phyloP scores from a whole-genome alignment of 2,329 filamentous ascomycete genomes.

The Taxawa tesnikishii region DNA sequence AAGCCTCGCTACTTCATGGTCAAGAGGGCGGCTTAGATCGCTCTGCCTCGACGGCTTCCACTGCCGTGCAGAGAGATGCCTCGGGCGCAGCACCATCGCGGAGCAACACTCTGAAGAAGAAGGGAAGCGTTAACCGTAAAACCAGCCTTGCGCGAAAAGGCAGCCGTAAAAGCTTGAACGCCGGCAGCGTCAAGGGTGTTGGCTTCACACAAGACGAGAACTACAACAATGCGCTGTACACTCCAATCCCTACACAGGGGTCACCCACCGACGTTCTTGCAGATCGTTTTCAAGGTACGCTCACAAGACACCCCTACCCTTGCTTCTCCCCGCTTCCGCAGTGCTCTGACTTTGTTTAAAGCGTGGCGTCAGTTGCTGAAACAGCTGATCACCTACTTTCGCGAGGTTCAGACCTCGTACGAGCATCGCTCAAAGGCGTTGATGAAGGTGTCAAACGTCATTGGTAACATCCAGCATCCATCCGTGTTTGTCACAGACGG shows the following conservation, averaged over 20 bases:
- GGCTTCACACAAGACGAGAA: constrained; percentile 52
- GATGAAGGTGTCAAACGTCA: constrained; percentile 68
- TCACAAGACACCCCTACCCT: too few relatives aligned
- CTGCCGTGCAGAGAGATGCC: constrained; percentile 25
- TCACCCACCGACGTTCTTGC: constrained; percentile 81
- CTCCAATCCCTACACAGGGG: constrained; percentile 76
- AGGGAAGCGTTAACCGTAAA: constrained; percentile 60
- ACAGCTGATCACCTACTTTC: constrained; percentile 85
- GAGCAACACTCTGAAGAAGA: constrained; percentile 79
- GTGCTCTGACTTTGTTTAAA: constrained; percentile 24
- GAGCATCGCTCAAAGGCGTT: constrained; percentile 74
- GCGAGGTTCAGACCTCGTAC: constrained; percentile 81
- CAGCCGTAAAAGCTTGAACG: constrained; percentile 70
- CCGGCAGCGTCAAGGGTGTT: constrained; percentile 54
- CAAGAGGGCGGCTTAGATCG: constrained; percentile 45
- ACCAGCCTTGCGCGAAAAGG: constrained; percentile 65
- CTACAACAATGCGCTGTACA: constrained; percentile 73
- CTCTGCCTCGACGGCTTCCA: constrained; percentile 46
- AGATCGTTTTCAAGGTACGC: constrained; percentile 74
- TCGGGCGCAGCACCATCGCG: constrained; percentile 41
- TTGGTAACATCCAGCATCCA: constrained; percentile 68
- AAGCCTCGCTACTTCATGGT: constrained; percentile 43
- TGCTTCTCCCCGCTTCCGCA: too few relatives aligned
- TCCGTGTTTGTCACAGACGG: constrained; percentile 65
- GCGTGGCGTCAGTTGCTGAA: constrained; percentile 94